Conservation (phyloP, 169 alveolate genomes). For the Plasmodium malariae region DNA sequence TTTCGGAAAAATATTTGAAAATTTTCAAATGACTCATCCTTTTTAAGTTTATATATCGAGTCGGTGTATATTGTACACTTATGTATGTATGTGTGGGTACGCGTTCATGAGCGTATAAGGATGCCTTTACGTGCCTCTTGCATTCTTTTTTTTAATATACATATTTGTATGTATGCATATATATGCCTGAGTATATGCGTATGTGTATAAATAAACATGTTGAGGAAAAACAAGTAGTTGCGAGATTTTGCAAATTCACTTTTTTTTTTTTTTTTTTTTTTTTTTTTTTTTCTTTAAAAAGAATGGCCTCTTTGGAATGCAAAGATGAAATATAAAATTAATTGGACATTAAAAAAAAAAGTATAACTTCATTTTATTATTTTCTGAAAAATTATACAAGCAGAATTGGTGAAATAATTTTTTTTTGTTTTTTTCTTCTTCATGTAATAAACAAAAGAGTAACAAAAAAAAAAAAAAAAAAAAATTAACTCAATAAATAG, state of each 20-base stretch:
- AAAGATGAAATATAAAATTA: not conserved
- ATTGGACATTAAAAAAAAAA: not conserved
- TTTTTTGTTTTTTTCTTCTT: no score
- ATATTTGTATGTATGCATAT: not conserved
- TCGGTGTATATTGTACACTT: not conserved
- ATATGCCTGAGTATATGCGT: no score
- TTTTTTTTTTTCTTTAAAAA: not conserved
- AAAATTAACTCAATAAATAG: not conserved
- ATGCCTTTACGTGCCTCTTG: not conserved
- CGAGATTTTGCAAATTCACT: not conserved
- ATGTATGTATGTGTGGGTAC: constrained; percentile 2
- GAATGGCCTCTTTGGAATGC: no score
- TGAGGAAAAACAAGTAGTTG: not conserved
- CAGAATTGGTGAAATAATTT: constrained; percentile 8
- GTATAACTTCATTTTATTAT: no score
- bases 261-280: constrained; percentile 4
- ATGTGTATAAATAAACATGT: not conserved
- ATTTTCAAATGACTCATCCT: constrained; percentile 42
- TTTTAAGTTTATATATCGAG: not conserved
- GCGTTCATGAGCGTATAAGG: not conserved
- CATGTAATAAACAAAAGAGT: not conserved
- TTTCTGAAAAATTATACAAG: constrained; percentile 1
- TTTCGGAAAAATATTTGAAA: constrained; percentile 64
- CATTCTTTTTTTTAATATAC: not conserved
- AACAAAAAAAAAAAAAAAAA: constrained; percentile 10